Evolutionary conservation across 2,329 filamentous ascomycete species (phyloP).

Genomic region (Fusarium nodosum): DNA sequence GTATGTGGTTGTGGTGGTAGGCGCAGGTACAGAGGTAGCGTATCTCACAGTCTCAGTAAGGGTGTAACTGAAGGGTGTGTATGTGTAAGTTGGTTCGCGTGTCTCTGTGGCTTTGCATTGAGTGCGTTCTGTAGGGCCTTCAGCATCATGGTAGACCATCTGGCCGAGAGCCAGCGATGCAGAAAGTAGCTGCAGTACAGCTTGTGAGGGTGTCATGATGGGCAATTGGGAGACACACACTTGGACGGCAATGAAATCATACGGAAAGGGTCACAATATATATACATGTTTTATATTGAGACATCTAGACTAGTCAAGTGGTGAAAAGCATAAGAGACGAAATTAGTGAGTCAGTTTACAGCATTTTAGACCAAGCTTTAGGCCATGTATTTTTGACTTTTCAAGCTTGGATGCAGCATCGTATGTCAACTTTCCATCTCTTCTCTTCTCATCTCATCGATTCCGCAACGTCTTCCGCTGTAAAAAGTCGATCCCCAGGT

Average conservation of each 20-base stretch:
- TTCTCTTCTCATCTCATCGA: background rate
- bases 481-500: slow-evolving; percentile 25
- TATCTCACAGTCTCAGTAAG: slow-evolving; percentile 53
- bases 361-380: background rate
- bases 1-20: slow-evolving; percentile 52
- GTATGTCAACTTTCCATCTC: background rate
- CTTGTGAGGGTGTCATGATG: slow-evolving; percentile 35
- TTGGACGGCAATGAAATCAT: background rate
- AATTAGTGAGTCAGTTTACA: background rate
- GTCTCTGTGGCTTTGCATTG: slow-evolving; percentile 45
- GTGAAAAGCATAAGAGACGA: background rate
- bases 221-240: background rate
- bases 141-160: slow-evolving; percentile 47
- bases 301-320: background rate
- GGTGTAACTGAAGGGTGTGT: slow-evolving; percentile 51
- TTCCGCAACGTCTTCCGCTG: slow-evolving; percentile 18
- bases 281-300: slow-evolving; percentile 1
- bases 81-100: slow-evolving; percentile 47
- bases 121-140: slow-evolving; percentile 49
- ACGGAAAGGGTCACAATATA: slow-evolving; percentile 9
- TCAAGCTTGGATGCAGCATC: background rate
- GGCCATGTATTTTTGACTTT: background rate
- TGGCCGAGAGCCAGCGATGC: slow-evolving; percentile 45
- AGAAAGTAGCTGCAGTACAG: slow-evolving; percentile 38
- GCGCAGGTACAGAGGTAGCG: slow-evolving; percentile 51